These are phyloP conservation scores for Annulohypoxylon truncatum DNA, from an alignment of 2,329 filamentous ascomycete species.

Conservation along the genomic window DNA sequence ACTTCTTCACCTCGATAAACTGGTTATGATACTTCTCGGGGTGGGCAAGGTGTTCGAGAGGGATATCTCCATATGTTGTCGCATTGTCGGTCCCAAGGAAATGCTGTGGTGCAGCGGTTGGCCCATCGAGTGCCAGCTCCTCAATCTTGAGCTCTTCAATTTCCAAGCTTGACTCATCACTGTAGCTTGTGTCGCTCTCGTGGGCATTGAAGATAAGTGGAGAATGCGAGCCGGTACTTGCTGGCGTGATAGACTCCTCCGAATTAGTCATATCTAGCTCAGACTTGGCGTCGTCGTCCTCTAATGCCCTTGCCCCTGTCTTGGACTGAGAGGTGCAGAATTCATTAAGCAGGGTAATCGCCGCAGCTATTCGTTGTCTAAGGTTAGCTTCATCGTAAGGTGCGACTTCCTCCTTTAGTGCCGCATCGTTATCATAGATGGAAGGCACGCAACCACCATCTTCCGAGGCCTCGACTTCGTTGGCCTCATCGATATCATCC, in stretches of 20 bases:
- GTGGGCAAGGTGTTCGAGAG: slow-evolving; percentile 1
- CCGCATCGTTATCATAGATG: not conserved
- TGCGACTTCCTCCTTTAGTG: not conserved
- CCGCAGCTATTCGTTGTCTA: not conserved
- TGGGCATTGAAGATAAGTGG: not conserved
- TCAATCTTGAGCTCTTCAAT: not conserved
- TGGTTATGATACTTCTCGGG: slow-evolving; percentile 51
- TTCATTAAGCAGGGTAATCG: not conserved
- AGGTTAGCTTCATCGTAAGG: not conserved
- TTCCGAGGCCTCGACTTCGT: not conserved
- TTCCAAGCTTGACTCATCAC: not conserved
- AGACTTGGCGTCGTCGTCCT: not conserved
- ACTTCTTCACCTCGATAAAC: slow-evolving; percentile 56
- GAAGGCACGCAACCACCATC: not conserved
- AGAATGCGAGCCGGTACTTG: not conserved
- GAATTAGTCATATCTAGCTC: not conserved
- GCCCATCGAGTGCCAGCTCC: not conserved
- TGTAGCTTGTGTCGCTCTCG: not conserved
- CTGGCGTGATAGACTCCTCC: not conserved
- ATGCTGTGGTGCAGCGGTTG: not conserved
- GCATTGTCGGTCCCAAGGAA: not conserved
- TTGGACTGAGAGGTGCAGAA: not conserved
- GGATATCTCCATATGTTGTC: slow-evolving; percentile 11
- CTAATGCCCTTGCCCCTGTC: not conserved
- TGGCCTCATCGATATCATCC: not conserved